These are phyloP conservation scores for Nyssa sinensis DNA, from an alignment of 148 eudicot genomes.

Conservation along the genomic window DNA sequence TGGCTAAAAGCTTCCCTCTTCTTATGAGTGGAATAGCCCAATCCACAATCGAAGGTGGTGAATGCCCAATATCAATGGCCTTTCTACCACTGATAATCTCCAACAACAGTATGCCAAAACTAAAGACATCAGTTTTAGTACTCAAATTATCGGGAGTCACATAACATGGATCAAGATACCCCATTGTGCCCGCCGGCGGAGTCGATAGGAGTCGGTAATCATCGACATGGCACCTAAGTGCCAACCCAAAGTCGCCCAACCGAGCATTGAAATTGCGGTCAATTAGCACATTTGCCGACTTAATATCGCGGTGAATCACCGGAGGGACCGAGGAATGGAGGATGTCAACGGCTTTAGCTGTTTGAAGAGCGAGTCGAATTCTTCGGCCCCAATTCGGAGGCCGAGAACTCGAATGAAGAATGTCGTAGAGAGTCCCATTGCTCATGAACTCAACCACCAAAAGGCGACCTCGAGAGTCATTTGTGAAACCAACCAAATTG, in stretches of 20 bases:
- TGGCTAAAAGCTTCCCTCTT: slow-evolving; percentile 49
- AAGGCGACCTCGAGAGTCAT: slow-evolving; percentile 36
- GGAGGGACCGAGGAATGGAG: slow-evolving; percentile 73
- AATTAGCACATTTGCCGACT: slow-evolving; percentile 83
- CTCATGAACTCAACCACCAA: slow-evolving; percentile 87
- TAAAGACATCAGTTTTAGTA: slow-evolving; percentile 84
- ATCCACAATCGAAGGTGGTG: slow-evolving; percentile 90
- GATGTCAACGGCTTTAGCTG: slow-evolving; percentile 61
- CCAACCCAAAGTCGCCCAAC: slow-evolving; percentile 84
- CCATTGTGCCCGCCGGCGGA: slow-evolving; percentile 93
- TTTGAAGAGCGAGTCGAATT: slow-evolving; percentile 58
- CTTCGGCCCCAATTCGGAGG: slow-evolving; percentile 64
- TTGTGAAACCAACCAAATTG: slow-evolving; percentile 66
- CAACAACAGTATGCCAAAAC: slow-evolving; percentile 81
- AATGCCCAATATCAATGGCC: slow-evolving; percentile 79
- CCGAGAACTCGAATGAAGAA: slow-evolving; percentile 48
- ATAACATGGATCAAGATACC: slow-evolving; percentile 82
- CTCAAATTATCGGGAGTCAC: slow-evolving; percentile 93
- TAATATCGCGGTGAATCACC: slow-evolving; percentile 85
- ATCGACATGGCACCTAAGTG: slow-evolving; percentile 54
- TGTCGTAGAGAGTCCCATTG: slow-evolving; percentile 81
- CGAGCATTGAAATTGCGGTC: slow-evolving; percentile 62
- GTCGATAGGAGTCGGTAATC: slow-evolving; percentile 60
- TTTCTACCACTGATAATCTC: slow-evolving; percentile 94
- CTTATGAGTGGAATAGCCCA: slow-evolving; percentile 96